Evolutionary conservation across 176 grass and related monocot species (phyloP).

Genomic region (Bolboschoenus planiculmis): DNA sequence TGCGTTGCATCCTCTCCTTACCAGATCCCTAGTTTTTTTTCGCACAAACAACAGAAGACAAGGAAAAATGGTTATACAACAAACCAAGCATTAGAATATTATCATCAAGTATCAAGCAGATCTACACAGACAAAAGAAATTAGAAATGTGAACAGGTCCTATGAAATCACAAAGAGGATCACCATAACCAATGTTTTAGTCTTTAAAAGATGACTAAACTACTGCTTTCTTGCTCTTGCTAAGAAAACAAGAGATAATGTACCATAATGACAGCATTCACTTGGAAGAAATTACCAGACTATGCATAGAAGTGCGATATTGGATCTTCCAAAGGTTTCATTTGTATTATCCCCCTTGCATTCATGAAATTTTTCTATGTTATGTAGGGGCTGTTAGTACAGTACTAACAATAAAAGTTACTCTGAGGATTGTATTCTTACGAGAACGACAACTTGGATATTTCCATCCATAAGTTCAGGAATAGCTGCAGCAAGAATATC

Average conservation of each 20-base stretch:
- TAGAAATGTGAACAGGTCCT: not conserved
- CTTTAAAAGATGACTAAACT: not conserved
- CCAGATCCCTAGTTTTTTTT: constrained; percentile 58
- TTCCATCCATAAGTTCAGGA: constrained; percentile 44
- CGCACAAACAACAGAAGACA: not conserved
- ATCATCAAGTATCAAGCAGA: not conserved
- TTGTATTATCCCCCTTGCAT: not conserved
- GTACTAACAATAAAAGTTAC: not conserved
- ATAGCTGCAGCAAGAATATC: constrained; percentile 79
- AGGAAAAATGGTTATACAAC: not conserved
- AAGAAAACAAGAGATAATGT: not conserved
- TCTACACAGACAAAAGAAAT: not conserved
- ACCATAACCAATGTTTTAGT: not conserved
- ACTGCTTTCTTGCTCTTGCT: not conserved
- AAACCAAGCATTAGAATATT: not conserved
- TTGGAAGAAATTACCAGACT: not conserved
- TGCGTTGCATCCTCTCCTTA: constrained; percentile 70
- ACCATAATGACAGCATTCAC: not conserved
- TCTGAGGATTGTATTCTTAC: constrained; percentile 36
- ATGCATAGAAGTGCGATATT: not conserved
- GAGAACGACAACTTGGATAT: constrained; percentile 77
- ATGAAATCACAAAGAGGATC: not conserved
- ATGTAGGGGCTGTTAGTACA: not conserved
- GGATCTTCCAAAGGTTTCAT: not conserved
- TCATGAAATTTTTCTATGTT: not conserved